Conservation (phyloP, 2,329 filamentous ascomycete species). For the Diaporthe citri region DNA sequence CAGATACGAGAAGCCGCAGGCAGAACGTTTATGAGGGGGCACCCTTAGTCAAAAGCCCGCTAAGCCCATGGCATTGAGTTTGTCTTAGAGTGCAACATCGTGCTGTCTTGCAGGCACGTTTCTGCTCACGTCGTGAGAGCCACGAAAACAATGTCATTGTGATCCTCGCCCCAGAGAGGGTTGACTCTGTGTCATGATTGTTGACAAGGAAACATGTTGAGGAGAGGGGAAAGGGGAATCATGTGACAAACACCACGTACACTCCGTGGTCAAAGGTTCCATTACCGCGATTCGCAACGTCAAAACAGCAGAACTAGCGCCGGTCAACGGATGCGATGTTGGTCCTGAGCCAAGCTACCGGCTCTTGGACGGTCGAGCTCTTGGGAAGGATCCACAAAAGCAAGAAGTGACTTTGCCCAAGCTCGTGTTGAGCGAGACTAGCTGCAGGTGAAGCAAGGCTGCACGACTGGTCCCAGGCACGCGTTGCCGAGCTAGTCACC, state of each 20-base stretch:
- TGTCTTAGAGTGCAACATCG: background rate
- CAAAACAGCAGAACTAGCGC: conserved; percentile 24
- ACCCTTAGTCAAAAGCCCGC: conserved; percentile 7
- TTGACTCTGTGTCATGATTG: background rate
- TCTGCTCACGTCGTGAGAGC: background rate
- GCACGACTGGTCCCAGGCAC: conserved; percentile 28
- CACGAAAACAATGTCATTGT: background rate
- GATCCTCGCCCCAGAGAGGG: too few species aligned
- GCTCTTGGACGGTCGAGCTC: conserved; percentile 5
- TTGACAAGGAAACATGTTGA: background rate
- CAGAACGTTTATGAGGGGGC: background rate
- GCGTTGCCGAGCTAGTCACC: background rate
- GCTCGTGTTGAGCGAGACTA: conserved; percentile 39
- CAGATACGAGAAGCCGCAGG: conserved; percentile 28
- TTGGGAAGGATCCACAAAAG: conserved; percentile 21
- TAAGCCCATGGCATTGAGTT: conserved; percentile 13
- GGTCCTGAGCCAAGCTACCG: conserved; percentile 17
- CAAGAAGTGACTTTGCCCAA: conserved; percentile 32
- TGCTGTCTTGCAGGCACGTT: conserved; percentile 3
- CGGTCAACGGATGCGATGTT: conserved; percentile 8
- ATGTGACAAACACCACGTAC: conserved; percentile 7
- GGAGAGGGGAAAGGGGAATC: background rate
- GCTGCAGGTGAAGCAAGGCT: conserved; percentile 37
- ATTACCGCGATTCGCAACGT: background rate
- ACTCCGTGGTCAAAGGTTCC: background rate